A percentile compares a stretch with the other conserved stretches of the same genome.
Evolutionary conservation across 2,329 filamentous ascomycete species (phyloP).

Genomic region (Trichoderma endophyticum): DNA sequence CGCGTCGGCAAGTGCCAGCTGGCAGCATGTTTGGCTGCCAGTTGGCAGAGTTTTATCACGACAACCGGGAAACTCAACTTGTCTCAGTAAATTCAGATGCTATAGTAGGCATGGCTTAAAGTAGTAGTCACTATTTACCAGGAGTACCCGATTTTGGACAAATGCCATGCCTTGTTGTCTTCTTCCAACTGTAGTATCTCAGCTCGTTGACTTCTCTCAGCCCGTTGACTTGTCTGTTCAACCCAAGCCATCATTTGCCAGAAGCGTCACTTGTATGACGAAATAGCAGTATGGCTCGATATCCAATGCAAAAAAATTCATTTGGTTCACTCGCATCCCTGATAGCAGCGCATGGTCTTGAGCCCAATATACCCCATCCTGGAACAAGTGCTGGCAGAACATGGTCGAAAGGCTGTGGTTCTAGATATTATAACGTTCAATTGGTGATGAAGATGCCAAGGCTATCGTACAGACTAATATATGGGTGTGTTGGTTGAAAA

Average conservation of each 20-base stretch:
- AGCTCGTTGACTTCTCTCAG: not conserved
- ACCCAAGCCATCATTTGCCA: not conserved
- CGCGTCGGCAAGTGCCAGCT: not conserved
- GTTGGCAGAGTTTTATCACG: not conserved
- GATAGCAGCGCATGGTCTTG: not conserved
- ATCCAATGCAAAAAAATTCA: not conserved
- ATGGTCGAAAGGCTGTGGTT: no score
- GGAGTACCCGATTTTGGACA: not conserved
- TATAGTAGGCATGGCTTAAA: no score
- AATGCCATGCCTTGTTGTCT: not conserved
- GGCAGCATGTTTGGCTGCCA: not conserved
- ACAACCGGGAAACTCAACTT: not conserved
- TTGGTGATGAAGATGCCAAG: no score
- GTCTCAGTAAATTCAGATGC: not conserved
- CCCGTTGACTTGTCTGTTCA: not conserved
- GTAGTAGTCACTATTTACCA: no score
- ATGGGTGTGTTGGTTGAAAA: no score
- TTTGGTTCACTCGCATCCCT: not conserved
- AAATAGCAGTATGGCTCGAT: slow-evolving; percentile 22
- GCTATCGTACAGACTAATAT: no score
- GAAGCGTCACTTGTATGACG: not conserved
- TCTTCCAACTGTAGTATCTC: not conserved
- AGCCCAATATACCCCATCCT: not conserved
- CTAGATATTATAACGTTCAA: no score
- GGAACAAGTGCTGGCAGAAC: not conserved